phyloP scores from a whole-genome alignment of 2,329 filamentous ascomycete genomes.

The Chaetomium strumarium region DNA sequence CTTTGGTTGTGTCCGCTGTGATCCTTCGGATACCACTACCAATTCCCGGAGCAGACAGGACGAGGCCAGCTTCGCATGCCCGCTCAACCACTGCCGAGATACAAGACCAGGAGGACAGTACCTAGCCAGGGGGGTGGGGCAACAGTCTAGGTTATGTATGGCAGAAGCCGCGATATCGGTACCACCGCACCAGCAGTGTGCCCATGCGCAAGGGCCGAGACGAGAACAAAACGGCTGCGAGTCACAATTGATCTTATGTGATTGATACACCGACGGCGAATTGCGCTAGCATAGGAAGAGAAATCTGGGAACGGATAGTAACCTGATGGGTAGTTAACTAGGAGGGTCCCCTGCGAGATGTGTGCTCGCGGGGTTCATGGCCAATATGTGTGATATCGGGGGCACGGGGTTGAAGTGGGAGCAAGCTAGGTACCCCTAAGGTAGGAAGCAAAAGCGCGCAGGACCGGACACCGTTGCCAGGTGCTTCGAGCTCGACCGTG shows the following conservation, averaged over 20 bases:
- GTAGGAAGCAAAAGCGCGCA: background rate
- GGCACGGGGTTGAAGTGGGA: background rate
- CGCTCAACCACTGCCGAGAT: slow-evolving; percentile 32
- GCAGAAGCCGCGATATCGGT: slow-evolving; percentile 18
- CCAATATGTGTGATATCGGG: slow-evolving; percentile 23
- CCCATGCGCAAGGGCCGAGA: slow-evolving; percentile 23
- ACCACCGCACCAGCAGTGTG: slow-evolving; percentile 16
- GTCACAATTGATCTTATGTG: slow-evolving; percentile 20
- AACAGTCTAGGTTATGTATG: slow-evolving; percentile 43
- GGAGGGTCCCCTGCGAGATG: slow-evolving; percentile 10
- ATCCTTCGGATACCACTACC: slow-evolving; percentile 9
- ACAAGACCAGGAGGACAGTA: slow-evolving; percentile 38
- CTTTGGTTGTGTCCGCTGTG: background rate
- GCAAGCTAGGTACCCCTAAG: too few species aligned
- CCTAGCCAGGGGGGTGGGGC: slow-evolving; percentile 30
- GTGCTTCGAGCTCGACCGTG: background rate
- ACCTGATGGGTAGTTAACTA: background rate
- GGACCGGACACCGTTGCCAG: slow-evolving; percentile 1
- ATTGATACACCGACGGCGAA: slow-evolving; percentile 7
- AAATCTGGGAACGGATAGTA: slow-evolving; percentile 5
- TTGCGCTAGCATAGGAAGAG: background rate
- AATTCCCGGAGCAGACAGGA: slow-evolving; percentile 23
- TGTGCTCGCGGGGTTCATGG: slow-evolving; percentile 15
- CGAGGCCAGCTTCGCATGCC: slow-evolving; percentile 31
- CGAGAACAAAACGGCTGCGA: slow-evolving; percentile 14